These are phyloP conservation scores for Jatropha multifida DNA, from an alignment of 441 rosid genomes.

Conservation along the genomic window DNA sequence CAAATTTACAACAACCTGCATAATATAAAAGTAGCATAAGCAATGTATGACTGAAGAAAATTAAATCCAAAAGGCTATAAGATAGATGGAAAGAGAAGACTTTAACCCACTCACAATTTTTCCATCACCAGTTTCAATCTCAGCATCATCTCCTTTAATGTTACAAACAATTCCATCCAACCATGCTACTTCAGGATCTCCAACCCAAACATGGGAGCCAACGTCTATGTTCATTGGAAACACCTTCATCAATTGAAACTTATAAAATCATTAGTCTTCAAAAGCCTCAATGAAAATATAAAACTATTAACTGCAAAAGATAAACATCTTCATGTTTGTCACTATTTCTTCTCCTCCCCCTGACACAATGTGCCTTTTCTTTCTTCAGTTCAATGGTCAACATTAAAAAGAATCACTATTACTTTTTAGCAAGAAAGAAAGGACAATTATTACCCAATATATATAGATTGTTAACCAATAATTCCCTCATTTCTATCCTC, in stretches of 20 bases:
- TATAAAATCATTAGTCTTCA: neutral
- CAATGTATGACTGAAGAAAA: neutral
- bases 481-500: neutral
- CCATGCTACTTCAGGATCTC: slow-evolving; percentile 64
- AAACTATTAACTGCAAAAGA: neutral
- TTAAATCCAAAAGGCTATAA: neutral
- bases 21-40: slow-evolving; percentile 10
- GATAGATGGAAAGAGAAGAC: neutral
- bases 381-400: neutral
- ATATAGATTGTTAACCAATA: neutral
- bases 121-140: slow-evolving; percentile 50
- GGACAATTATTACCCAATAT: neutral
- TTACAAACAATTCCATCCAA: slow-evolving; percentile 63
- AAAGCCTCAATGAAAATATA: neutral
- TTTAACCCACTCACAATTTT: slow-evolving; percentile 42
- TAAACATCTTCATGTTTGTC: neutral
- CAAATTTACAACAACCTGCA: slow-evolving; percentile 55
- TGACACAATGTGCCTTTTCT: neutral
- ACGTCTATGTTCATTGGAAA: slow-evolving; percentile 44
- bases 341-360: neutral
- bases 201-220: slow-evolving; percentile 83
- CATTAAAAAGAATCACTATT: neutral
- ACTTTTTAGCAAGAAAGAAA: neutral
- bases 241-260: slow-evolving; percentile 30
- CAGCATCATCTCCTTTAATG: slow-evolving; percentile 58